Conservation (phyloP, 1,284 basidiomycete species). For the Inonotus hispidus region DNA sequence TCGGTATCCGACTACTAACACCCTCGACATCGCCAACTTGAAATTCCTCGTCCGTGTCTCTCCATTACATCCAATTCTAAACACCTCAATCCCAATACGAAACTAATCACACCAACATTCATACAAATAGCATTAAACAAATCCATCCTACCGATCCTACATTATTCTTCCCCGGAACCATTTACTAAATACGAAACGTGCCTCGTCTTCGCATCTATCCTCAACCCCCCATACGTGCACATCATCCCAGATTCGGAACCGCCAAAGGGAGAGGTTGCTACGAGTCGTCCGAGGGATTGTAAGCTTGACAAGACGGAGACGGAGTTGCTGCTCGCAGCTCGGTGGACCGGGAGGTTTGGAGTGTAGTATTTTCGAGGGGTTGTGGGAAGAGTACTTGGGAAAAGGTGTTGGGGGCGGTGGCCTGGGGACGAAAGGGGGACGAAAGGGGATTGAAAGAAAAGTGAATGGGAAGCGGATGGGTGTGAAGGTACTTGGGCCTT, state of each 20-base stretch:
- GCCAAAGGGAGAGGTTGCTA: constrained; percentile 54
- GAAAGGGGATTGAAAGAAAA: too few species aligned
- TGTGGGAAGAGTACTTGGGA: constrained; percentile 52
- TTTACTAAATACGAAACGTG: constrained; percentile 86
- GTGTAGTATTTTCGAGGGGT: constrained; percentile 64
- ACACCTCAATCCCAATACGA: too few species aligned
- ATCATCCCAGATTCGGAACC: constrained; percentile 62
- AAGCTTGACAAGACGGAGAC: constrained; percentile 66
- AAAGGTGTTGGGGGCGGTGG: too few species aligned
- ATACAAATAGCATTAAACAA: constrained; percentile 31
- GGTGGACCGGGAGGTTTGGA: constrained; percentile 49
- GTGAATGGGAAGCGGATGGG: too few species aligned
- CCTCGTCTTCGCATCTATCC: constrained; percentile 63
- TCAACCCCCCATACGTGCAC: constrained; percentile 57
- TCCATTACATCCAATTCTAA: constrained; percentile 4
- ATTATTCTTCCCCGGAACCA: constrained; percentile 70
- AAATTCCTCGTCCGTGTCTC: constrained; percentile 56
- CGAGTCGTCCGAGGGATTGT: constrained; percentile 65
- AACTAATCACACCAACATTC: background rate
- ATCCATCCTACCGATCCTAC: constrained; percentile 58
- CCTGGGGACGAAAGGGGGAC: too few species aligned
- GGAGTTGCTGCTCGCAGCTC: constrained; percentile 51
- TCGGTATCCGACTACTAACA: constrained; percentile 77
- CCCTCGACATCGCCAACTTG: constrained; percentile 70
- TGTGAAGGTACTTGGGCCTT: too few species aligned